Base-by-base conservation (phyloP, 345 rosid genomes). In the Citrus hindsii region DNA sequence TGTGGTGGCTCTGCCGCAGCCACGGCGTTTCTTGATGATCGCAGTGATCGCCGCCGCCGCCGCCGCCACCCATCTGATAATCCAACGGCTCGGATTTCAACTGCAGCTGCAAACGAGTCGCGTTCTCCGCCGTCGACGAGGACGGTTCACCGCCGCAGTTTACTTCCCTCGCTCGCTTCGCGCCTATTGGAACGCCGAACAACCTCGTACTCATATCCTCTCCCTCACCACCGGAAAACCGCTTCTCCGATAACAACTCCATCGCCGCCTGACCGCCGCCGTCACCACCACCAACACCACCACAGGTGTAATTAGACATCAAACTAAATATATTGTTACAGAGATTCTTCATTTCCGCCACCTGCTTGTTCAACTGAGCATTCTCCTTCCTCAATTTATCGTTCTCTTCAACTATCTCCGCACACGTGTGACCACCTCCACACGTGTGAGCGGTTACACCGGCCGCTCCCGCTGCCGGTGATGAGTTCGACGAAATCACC, bases 301-400 rank as follows among this genome's bases (percentile, higher is more conserved):
- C 27, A n/a, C 74, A 77, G 25, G 86, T 74, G 84, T 85, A 94
- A 33, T 62, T 85, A 1, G 89, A 86, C 89, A 92, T 85, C 84
- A 92, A 77, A 5, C 28, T 71, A 42, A 87, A 80, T 28, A 94
- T 91, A 37, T 82, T 90, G 62, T 83, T 87, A 80, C 94, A 94
- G 16, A 94, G 76, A 30, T 87, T 84, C 76, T 88, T 91, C 92
- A 94, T 84, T 76, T 88, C 91, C 19, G 91, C 53, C n/a, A 94
- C 78, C 82, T 94, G 93, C 65, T 88, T 86, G 76, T 79, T 87
- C 30, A 94, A 82, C 80, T 86, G 86, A 32, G 85, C 74, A 82
- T 94, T 94, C 82, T 86, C 93, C 60, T 76, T 91, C 82, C 91
- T 83, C 86, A 94, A 77, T 81, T 90, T 86, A 82, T 90, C 94